phyloP scores from a whole-genome alignment of 1,284 basidiomycete genomes.

The Cutaneotrichosporon cavernicola region DNA sequence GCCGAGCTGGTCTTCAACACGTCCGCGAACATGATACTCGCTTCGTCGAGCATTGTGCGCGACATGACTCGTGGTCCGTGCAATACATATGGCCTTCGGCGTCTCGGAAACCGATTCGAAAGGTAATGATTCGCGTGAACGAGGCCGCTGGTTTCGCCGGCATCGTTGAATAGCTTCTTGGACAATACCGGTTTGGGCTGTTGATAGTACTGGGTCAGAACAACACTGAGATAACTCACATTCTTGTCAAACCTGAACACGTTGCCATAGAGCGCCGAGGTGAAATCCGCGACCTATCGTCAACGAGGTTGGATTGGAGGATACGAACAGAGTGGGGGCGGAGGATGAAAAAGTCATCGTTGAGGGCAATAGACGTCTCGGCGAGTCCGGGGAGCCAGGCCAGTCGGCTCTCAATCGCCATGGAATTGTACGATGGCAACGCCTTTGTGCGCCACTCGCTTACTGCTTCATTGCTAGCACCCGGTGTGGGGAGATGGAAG shows the following conservation, averaged over 20 bases:
- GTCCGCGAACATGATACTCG: slow-evolving; percentile 48
- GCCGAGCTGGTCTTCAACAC: slow-evolving; percentile 34
- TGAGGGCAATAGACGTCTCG: slow-evolving; percentile 43
- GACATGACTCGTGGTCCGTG: slow-evolving; percentile 50
- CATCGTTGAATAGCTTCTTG: slow-evolving; percentile 35
- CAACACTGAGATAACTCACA: slow-evolving; percentile 19
- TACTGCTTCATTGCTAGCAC: slow-evolving; percentile 27
- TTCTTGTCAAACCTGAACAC: slow-evolving; percentile 47
- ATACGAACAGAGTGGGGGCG: slow-evolving; percentile 7
- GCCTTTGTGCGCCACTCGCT: slow-evolving; percentile 39
- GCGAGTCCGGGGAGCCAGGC: slow-evolving; percentile 48
- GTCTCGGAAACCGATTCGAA: slow-evolving; percentile 44
- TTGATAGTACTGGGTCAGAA: slow-evolving; percentile 29
- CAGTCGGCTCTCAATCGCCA: slow-evolving; percentile 48
- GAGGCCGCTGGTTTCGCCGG: slow-evolving; percentile 46
- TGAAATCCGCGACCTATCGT: slow-evolving; percentile 43
- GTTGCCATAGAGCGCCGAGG: slow-evolving; percentile 46
- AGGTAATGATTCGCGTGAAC: slow-evolving; percentile 49
- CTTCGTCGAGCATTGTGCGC: slow-evolving; percentile 49
- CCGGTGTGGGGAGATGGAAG: slow-evolving; percentile 43
- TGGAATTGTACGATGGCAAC: slow-evolving; percentile 50
- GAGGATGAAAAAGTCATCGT: slow-evolving; percentile 46
- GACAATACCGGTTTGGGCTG: slow-evolving; percentile 43
- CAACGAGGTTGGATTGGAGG: background rate
- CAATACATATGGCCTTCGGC: slow-evolving; percentile 47